Evolutionary conservation across 2,329 filamentous ascomycete species (phyloP), one percentile per base, ranked within the genome.

Genomic region (Talaromyces islandicus): DNA sequence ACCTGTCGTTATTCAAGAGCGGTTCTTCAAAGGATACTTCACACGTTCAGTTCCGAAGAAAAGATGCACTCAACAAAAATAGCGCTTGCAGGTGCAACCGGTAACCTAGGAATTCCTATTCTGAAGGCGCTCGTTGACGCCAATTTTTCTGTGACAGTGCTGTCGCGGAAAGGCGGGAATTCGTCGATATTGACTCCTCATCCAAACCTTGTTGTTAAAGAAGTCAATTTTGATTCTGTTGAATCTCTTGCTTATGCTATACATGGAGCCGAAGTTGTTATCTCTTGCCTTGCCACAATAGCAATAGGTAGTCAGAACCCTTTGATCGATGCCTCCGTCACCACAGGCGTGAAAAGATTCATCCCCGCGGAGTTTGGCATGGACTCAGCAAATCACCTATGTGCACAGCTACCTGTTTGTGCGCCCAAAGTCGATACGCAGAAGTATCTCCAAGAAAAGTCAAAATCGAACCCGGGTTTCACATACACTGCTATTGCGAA

Each of bases 341-440:
- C 65, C 9, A 69, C 70, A 1, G 67, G 68, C 0, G 70, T 75
- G 4, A 62, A 65, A 55, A 65, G 72, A 9, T 71, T 68, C 60
- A 59, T 75, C 7, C 74, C 74, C 0, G 74, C 73, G 0, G 74
- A 75, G 57, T 76, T 71, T 56, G 73, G 73, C 54, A 66, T 65
- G 35, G 67, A 76, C 58, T 69, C 69, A 0, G 30, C 57, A 12
- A 69, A 75, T 61, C 60, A 65, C 0, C 59, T 64, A 4, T 59
- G 63, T 14, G 41, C 64, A 1, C 60, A 62, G 12, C 59, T 74
- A 4, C 73, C 74, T 3, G 68, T 73, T 11, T 75, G 69, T 64
- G 63, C 52, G 1, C 63, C 66, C 54, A 76, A 76, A 54, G 59
- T 75, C 10, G 66, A 62, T 1, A 64, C 70, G 2, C 66, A 72